Evolutionary conservation across 768 basidiomycete species (phyloP), one percentile per base, ranked within the genome.

Genomic region (Termitomyces sp.): DNA sequence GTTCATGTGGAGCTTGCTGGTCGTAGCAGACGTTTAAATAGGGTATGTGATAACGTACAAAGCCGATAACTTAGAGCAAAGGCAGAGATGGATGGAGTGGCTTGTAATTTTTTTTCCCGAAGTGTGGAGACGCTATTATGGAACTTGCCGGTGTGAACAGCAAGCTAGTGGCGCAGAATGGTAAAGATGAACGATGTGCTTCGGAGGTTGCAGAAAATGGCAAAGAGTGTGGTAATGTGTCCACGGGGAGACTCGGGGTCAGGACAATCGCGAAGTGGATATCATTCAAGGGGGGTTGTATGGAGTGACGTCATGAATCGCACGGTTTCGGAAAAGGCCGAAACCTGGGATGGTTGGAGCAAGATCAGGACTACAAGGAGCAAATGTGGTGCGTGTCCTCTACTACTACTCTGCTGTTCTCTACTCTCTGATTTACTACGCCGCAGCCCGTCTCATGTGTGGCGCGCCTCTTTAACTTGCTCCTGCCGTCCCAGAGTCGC

Each of bases 1-100:
- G 71, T 98, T 89, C 70, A 86, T 95, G 77, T 99, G 95, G 94
- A 89, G 90, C 67, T 77, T 93, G 74, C 76, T 94, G 34, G 86
- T 87, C 32, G 72, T 94, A 49, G 76, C 80, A 34, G 70, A 67
- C 49, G 69, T 75, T 40, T 73, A 51, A 29, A 51, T 40, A 38
- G 25, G 25, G 17, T 19, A n/a, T n/a, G n/a, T n/a, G n/a, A n/a
- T n/a, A n/a, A n/a, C n/a, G n/a, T n/a, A n/a, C 3, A 14, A 35
- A 11, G 31, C 9, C 29, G 45, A 19, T 16, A 67, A 59, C 56
- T 35, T 51, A 16, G 21, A 25, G 37, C 17, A 11, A 62, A 45
- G 41, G 21, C 31, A 41, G 49, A 29, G 16, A 53, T 57, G 43
- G 38, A 54, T 44, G 23, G 2, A 46, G n/a, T 10, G 10, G 19